Base-by-base conservation (phyloP, 768 basidiomycete species). In the Leccinum variicolor region DNA sequence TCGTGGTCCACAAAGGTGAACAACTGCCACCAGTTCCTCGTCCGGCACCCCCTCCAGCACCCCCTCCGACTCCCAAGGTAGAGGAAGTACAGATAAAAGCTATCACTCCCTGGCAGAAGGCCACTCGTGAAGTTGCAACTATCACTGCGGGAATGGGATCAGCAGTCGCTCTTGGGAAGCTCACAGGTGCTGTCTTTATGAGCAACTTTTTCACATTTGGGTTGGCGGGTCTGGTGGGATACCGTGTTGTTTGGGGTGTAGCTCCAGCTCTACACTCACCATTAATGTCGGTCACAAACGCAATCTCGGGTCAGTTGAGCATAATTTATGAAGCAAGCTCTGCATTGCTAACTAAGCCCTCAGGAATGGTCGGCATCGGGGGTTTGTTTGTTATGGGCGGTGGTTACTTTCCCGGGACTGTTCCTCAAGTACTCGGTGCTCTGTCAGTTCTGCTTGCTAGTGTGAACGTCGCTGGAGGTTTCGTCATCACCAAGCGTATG, bases 321-420 rank as follows among this genome's bases (percentile, higher is more conserved):
- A 17, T 28, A 15, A n/a, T 76, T 50, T 26, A 19, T 34, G 49
- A 34, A 31, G 52, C 47, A 29, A 50, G 33, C 13, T 26, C 39
- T 39, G 29, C 15, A 8, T 36, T 29, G 3, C 52, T 62, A 41
- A 57, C 3, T 25, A 33, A 15, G 39, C 25, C n/a, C 19, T 4
- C 47, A 82, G 83, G 84, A 34, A 83, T 87, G 84, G 89, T 92
- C 53, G 90, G 90, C 39, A 76, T 92, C 34, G 92, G 91, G 17
- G 92, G 92, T 36, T 77, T 94, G 69, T 94, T 92, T 67, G 83
- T 94, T 39, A 94, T 94, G 92, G 92, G 92, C 46, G 92, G 92
- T 33, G 88, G 92, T 3, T 90, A 86, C 69, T 64, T 92, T 13
- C 92, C 92, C 17, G 86, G 84, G 45, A 93, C 92, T 1, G 75